Evolutionary conservation across 768 basidiomycete species (phyloP), one percentile per base, ranked within the genome.

Genomic region (Lyophyllum shimeji): DNA sequence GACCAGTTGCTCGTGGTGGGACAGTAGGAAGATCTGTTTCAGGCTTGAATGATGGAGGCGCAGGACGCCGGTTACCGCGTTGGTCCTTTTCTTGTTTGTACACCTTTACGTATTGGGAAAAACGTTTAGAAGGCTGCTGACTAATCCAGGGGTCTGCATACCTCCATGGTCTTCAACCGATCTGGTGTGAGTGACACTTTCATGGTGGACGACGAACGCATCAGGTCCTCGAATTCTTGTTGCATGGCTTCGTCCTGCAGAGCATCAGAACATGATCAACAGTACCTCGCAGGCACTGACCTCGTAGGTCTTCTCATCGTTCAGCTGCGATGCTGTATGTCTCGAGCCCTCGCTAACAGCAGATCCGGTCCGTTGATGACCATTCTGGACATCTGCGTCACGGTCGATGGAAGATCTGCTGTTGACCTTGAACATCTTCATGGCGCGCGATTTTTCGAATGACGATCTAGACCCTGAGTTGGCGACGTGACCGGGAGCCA

Each of bases 161-260:
- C 95, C 82, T 97, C 94, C 84, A 96, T 95, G 48, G 86, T 92
- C 68, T 86, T 90, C 55, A 98, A 77, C 52, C 95, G 82, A 76
- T 97, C 94, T 54, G 95, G 95, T 31, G 95, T 98, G 60, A 97
- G 80, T 40, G 94, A 96, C 63, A 98, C 87, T 68, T 93, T 97
- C 89, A 97, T 90, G 18, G 95, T 98, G 55, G 89, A 80, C 57
- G 88, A 84, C 56, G 91, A 93, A 50, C 84, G 85, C 85, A 98
- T 88, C 71, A 98, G 77, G 70, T 93, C 86, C 71, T 98, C 95
- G 69, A 98, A 98, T 69, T 96, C 91, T 59, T 89, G 86, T 53
- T 83, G 76, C 63, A 81, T 69, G 59, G 75, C 67, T 67, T 82
- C 69, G 67, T 85, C 82, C 84, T 89, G 63, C 61, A 39, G 57